Conservation (phyloP, 1,284 basidiomycete genomes). For the Leccinum laetum region DNA sequence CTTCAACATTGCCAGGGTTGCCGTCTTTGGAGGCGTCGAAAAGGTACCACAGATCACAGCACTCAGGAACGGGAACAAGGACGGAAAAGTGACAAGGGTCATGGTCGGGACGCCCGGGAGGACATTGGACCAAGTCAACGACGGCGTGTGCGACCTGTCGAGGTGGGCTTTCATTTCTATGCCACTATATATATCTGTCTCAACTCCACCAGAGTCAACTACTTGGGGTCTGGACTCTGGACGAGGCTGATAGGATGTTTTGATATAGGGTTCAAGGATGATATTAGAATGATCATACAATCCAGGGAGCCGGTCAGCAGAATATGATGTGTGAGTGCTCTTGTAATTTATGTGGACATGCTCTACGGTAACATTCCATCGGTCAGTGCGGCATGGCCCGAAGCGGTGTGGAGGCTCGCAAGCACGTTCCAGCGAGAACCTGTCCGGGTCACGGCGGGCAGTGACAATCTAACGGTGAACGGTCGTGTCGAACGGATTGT, state of each 20-base stretch:
- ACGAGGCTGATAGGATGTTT: slow-evolving; percentile 99
- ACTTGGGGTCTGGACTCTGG: slow-evolving; percentile 94
- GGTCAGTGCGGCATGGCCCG: slow-evolving; percentile 99
- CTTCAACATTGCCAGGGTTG: slow-evolving; percentile 58
- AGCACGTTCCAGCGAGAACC: slow-evolving; percentile 87
- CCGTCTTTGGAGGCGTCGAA: slow-evolving; percentile 91
- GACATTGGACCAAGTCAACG: slow-evolving; percentile 86
- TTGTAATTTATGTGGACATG: background rate
- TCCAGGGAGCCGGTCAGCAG: slow-evolving; percentile 68
- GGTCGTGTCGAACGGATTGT: slow-evolving; percentile 84
- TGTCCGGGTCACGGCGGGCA: slow-evolving; percentile 92
- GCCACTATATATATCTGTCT: background rate
- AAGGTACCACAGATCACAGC: slow-evolving; percentile 81
- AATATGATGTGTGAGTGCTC: slow-evolving; percentile 85
- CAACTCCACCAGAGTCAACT: slow-evolving; percentile 62
- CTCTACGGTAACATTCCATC: slow-evolving; percentile 1
- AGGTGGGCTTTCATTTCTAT: slow-evolving; percentile 44
- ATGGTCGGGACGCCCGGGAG: slow-evolving; percentile 94
- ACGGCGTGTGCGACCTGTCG: slow-evolving; percentile 83
- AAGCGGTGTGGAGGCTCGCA: slow-evolving; percentile 93
- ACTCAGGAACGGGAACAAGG: slow-evolving; percentile 50
- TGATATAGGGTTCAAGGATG: slow-evolving; percentile 98
- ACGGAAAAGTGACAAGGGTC: slow-evolving; percentile 48
- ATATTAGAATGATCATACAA: slow-evolving; percentile 89
- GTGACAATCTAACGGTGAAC: slow-evolving; percentile 95